Percentiles rank a stretch among this genome's conserved stretches.
These are phyloP conservation scores for Trichophyton schoenleinii DNA, from an alignment of 2,329 filamentous ascomycete species.

Conservation along the genomic window DNA sequence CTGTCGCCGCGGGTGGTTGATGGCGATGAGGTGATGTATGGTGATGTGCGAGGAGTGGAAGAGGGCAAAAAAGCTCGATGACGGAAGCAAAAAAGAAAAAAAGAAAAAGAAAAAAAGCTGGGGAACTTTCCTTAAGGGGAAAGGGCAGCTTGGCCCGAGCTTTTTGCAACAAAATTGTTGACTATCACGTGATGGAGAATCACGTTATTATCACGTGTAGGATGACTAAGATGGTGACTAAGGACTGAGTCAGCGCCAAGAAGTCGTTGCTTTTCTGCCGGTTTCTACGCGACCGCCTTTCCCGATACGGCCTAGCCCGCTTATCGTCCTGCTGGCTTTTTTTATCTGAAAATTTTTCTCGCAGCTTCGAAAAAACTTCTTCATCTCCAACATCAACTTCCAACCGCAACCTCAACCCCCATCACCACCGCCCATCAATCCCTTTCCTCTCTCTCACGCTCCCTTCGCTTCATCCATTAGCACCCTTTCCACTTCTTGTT, in stretches of 20 bases:
- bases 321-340: slow-evolving; percentile 2
- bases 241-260: background rate
- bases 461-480: slow-evolving; percentile 17
- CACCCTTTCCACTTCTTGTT: slow-evolving; percentile 18
- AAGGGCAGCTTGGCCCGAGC: background rate
- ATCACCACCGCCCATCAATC: slow-evolving; percentile 11
- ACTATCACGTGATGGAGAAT: background rate
- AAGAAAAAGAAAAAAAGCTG: background rate
- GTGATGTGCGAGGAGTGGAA: too few relatives aligned
- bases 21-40: too few relatives aligned
- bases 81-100: background rate
- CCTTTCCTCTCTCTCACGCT: slow-evolving; percentile 15
- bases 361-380: slow-evolving; percentile 14
- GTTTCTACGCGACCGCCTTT: slow-evolving; percentile 6
- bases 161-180: background rate
- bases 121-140: background rate
- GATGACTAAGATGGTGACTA: background rate
- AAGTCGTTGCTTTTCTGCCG: background rate
- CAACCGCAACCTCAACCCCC: slow-evolving; percentile 19
- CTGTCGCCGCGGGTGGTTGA: background rate
- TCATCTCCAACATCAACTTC: slow-evolving; percentile 17
- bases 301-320: slow-evolving; percentile 5
- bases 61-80: background rate
- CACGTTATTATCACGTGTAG: background rate
- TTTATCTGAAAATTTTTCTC: slow-evolving; percentile 13